Evolutionary conservation across 768 basidiomycete genomes (phyloP).

Genomic region (Lepiota subincarnata): DNA sequence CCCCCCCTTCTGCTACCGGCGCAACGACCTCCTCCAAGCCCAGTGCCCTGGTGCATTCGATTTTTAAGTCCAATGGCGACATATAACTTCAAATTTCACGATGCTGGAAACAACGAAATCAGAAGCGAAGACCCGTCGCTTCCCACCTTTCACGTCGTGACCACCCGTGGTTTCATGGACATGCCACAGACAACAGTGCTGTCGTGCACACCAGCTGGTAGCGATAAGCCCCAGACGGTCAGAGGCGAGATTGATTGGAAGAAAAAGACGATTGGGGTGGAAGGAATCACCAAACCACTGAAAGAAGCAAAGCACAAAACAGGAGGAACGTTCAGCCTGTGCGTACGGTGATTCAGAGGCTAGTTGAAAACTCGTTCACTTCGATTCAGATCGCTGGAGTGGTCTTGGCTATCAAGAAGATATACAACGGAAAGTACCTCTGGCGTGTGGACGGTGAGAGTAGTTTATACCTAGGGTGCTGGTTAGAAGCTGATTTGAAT

Average conservation of each 20-base stretch:
- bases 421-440: constrained; percentile 10
- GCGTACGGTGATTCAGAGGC: background rate
- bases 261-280: constrained; percentile 13
- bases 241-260: constrained; percentile 15
- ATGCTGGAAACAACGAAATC: constrained; percentile 14
- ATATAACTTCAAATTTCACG: constrained; percentile 7
- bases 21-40: background rate
- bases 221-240: background rate
- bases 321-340: constrained; percentile 14
- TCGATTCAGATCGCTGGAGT: constrained; percentile 11
- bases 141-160: constrained; percentile 10
- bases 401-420: constrained; percentile 16
- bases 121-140: constrained; percentile 1
- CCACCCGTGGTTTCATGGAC: constrained; percentile 6
- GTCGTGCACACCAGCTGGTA: background rate
- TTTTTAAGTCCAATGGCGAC: background rate
- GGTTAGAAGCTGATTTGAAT: background rate
- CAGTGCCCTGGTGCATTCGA: background rate
- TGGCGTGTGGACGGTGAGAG: constrained; percentile 15
- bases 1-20: background rate
- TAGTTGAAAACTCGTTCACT: background rate
- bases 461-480: background rate
- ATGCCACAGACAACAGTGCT: background rate
- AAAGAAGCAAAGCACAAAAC: constrained; percentile 12
- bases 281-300: background rate